Evolutionary conservation across 164 flowering plant species (phyloP).

Genomic region (Macadamia tetraphylla): DNA sequence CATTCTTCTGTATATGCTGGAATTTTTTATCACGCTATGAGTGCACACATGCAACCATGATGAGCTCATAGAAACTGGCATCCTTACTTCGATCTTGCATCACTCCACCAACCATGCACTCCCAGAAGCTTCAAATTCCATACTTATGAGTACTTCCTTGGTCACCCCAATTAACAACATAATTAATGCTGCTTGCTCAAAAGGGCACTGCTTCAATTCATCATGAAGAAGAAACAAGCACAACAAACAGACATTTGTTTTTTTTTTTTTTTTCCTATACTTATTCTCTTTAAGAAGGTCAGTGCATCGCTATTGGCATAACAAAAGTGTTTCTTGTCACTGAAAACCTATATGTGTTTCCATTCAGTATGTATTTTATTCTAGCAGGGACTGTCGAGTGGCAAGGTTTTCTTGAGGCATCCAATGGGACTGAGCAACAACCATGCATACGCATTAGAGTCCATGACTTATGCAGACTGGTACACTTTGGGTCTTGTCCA

Average conservation of each 20-base stretch:
- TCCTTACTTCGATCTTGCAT: constrained; percentile 64
- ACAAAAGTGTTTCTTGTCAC: background rate
- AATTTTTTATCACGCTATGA: constrained; percentile 24
- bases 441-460: constrained; percentile 42
- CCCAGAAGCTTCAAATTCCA: constrained; percentile 57
- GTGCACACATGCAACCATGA: constrained; percentile 38
- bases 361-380: constrained; percentile 42
- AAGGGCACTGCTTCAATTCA: constrained; percentile 59
- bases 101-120: constrained; percentile 53
- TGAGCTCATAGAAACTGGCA: constrained; percentile 37
- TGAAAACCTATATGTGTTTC: constrained; percentile 18
- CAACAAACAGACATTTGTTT: constrained; percentile 43
- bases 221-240: constrained; percentile 39
- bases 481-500: constrained; percentile 73
- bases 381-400: constrained; percentile 51
- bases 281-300: constrained; percentile 71
- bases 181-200: constrained; percentile 45
- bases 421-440: constrained; percentile 19
- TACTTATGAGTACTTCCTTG: constrained; percentile 47
- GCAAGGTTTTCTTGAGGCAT: constrained; percentile 38
- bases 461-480: constrained; percentile 68
- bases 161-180: constrained; percentile 29
- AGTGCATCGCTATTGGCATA: constrained; percentile 11
- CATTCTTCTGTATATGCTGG: constrained; percentile 50
- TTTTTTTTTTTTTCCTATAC: constrained; percentile 27